A percentile compares a stretch with the other conserved stretches of the same genome.
phyloP scores from a whole-genome alignment of 2,329 filamentous ascomycete species.

The Diatrype stigma region DNA sequence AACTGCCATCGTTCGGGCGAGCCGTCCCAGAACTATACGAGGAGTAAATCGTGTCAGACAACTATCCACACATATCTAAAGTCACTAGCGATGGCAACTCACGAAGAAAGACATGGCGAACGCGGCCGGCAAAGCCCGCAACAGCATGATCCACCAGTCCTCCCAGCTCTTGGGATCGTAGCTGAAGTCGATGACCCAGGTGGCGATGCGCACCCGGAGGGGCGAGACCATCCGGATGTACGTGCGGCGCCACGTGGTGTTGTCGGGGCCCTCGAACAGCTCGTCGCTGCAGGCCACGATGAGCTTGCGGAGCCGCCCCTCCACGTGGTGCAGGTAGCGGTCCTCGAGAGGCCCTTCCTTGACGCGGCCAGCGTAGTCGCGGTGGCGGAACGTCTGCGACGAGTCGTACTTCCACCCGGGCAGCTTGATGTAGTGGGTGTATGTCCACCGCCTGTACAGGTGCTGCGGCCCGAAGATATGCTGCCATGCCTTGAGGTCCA shows the following conservation, averaged over 20 bases:
- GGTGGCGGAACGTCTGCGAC: constrained; percentile 7
- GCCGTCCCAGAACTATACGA: not conserved
- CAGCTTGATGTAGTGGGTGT: constrained; percentile 4
- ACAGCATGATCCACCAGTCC: constrained; percentile 5
- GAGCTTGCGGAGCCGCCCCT: constrained; percentile 13
- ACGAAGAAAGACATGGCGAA: constrained; percentile 7
- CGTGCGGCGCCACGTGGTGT: constrained; percentile 14
- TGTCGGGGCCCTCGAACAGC: constrained; percentile 5
- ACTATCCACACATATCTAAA: not conserved
- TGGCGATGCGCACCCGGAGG: constrained; percentile 10
- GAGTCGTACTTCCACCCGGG: constrained; percentile 3
- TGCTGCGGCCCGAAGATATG: not conserved
- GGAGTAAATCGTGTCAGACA: not conserved
- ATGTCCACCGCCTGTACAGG: constrained; percentile 1
- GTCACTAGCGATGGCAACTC: not conserved
- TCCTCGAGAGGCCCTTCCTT: constrained; percentile 5
- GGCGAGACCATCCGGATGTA: constrained; percentile 12
- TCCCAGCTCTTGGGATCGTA: constrained; percentile 9
- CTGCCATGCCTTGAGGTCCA: not conserved
- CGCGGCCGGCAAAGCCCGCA: constrained; percentile 4
- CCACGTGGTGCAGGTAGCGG: constrained; percentile 11
- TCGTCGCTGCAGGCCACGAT: constrained; percentile 12
- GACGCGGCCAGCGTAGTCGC: constrained; percentile 13
- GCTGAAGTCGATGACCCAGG: constrained; percentile 13
- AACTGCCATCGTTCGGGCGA: not conserved